A percentile compares a stretch with the other conserved stretches of the same genome.
phyloP scores from a whole-genome alignment of 2,329 filamentous ascomycete genomes.

The Pseudopyricularia cyperi region DNA sequence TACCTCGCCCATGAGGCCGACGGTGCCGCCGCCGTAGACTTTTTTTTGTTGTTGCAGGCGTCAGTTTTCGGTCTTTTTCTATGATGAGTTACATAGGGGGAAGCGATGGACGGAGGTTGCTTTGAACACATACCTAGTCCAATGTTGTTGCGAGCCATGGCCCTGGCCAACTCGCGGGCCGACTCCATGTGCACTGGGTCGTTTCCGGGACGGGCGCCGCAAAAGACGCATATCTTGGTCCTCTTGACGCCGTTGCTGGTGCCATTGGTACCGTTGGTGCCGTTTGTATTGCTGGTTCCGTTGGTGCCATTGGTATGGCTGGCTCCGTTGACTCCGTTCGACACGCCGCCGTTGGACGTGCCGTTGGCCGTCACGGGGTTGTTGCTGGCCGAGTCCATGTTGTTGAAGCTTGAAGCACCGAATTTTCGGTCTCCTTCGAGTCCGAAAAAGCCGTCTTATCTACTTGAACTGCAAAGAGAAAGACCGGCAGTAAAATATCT shows the following conservation, averaged over 20 bases:
- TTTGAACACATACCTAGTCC: constrained; percentile 43
- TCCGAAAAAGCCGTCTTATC: too few species aligned
- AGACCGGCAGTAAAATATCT: too few species aligned
- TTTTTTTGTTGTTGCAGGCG: too few species aligned
- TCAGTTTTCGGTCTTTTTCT: too few species aligned
- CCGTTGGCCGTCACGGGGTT: constrained; percentile 21
- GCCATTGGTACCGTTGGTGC: constrained; percentile 11
- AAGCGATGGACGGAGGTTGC: too few species aligned
- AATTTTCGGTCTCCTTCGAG: too few species aligned
- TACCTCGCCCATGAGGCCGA: constrained; percentile 90
- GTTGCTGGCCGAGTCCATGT: constrained; percentile 26
- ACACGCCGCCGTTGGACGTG: constrained; percentile 17
- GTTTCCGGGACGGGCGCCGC: constrained; percentile 65
- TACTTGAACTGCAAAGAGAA: too few species aligned
- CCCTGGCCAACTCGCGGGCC: constrained; percentile 59
- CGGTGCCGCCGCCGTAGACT: constrained; percentile 92
- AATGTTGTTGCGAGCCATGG: constrained; percentile 66
- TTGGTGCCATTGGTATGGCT: constrained; percentile 11
- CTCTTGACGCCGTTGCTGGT: constrained; percentile 21
- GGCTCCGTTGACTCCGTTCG: constrained; percentile 6
- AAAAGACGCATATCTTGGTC: constrained; percentile 85
- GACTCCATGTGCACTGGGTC: constrained; percentile 65
- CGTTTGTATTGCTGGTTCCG: constrained; percentile 8
- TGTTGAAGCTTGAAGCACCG: constrained; percentile 3
- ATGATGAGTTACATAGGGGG: too few species aligned